A percentile compares a stretch with the other conserved stretches of the same genome.
These are phyloP conservation scores for Macaranga tanarius DNA, from an alignment of 441 rosid genomes.

Conservation along the genomic window DNA sequence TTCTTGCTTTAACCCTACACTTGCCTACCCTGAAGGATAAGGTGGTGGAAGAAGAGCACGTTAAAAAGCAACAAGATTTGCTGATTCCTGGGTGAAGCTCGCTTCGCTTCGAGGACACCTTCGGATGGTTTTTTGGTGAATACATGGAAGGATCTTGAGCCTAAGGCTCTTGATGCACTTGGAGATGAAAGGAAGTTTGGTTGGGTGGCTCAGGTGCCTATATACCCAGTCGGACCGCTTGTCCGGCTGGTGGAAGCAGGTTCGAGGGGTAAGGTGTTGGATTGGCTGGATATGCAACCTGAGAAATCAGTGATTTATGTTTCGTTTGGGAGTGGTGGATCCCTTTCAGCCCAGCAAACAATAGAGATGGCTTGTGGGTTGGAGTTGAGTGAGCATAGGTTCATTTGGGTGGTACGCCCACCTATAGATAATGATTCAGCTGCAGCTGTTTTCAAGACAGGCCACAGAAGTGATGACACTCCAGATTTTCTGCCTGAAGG, in stretches of 20 bases:
- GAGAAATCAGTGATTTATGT: slow-evolving; percentile 47
- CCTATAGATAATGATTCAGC: slow-evolving; percentile 19
- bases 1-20: slow-evolving; percentile 42
- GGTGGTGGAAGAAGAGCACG: slow-evolving; percentile 29
- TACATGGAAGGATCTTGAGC: slow-evolving; percentile 39
- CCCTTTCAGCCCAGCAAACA: slow-evolving; percentile 42
- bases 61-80: slow-evolving; percentile 28
- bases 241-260: slow-evolving; percentile 15
- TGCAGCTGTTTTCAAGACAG: slow-evolving; percentile 13
- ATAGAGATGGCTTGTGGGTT: slow-evolving; percentile 48
- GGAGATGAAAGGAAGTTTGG: slow-evolving; percentile 2
- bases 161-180: slow-evolving; percentile 26
- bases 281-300: slow-evolving; percentile 43
- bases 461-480: not conserved
- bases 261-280: slow-evolving; percentile 21
- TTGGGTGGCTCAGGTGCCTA: not conserved
- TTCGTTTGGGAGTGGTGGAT: slow-evolving; percentile 64
- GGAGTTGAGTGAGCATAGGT: slow-evolving; percentile 51
- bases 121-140: slow-evolving; percentile 40
- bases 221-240: slow-evolving; percentile 37
- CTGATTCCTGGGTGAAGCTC: slow-evolving; percentile 52
- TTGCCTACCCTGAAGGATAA: slow-evolving; percentile 34
- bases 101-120: slow-evolving; percentile 32
- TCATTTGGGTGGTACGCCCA: slow-evolving; percentile 50
- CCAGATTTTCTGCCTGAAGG: slow-evolving; percentile 35